phyloP scores from a whole-genome alignment of 1,284 basidiomycete genomes.

The Cutaneotrichosporon arboriforme region DNA sequence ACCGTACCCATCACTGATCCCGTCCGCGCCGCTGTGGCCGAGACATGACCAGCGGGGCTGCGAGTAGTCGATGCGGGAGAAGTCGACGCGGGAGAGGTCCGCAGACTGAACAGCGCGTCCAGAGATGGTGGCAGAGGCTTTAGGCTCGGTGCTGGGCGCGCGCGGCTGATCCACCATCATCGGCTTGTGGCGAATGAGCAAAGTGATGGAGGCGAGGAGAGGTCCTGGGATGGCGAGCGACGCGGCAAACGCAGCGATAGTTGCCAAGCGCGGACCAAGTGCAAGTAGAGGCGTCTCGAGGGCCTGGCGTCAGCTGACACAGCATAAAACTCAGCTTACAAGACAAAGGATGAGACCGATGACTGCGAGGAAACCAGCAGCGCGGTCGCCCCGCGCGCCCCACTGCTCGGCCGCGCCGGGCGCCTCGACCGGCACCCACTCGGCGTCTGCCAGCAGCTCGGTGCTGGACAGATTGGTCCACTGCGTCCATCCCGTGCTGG shows the following conservation, averaged over 20 bases:
- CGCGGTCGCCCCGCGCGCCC: constrained; percentile 9
- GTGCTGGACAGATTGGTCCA: background rate
- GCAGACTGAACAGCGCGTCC: constrained; percentile 1
- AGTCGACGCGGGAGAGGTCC: background rate
- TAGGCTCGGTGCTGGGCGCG: constrained; percentile 15
- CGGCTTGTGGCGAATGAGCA: background rate
- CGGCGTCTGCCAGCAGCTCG: background rate
- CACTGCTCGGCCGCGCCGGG: background rate
- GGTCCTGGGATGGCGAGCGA: constrained; percentile 28
- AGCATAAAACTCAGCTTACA: background rate
- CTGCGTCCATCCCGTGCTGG: constrained; percentile 2
- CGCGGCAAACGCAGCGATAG: constrained; percentile 22
- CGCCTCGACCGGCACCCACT: constrained; percentile 2
- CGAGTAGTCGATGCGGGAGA: background rate
- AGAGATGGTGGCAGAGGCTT: constrained; percentile 1
- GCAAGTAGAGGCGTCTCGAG: constrained; percentile 24
- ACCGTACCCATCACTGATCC: background rate
- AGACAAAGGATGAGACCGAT: constrained; percentile 3
- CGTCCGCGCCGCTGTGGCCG: background rate
- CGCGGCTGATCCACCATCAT: background rate
- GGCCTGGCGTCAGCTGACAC: constrained; percentile 1
- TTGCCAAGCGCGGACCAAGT: constrained; percentile 11
- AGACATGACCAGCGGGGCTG: background rate
- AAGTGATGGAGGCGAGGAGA: constrained; percentile 11
- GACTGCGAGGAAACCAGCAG: constrained; percentile 25